A percentile compares a stretch with the other conserved stretches of the same genome.
Conservation (phyloP, 2,329 filamentous ascomycete species). For the Pezicula neosporulosa region DNA sequence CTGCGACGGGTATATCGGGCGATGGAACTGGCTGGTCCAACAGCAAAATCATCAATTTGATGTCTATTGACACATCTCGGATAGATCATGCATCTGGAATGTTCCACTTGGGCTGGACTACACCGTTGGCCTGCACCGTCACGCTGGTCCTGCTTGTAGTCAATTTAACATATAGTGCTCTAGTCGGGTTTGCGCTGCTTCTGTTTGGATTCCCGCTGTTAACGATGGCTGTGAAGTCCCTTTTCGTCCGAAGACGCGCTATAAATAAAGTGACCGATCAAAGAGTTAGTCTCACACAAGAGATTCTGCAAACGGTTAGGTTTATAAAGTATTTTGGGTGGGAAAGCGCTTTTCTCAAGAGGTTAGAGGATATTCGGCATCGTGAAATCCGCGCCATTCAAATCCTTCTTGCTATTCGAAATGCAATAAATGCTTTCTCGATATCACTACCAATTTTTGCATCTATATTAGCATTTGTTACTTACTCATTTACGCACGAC, state of each 20-base stretch:
- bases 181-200: slow-evolving; percentile 83
- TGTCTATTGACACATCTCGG: slow-evolving; percentile 94
- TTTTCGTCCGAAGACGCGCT: slow-evolving; percentile 69
- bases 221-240: slow-evolving; percentile 69
- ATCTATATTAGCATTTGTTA: slow-evolving; percentile 92
- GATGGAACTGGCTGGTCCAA: slow-evolving; percentile 88
- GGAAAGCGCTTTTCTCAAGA: slow-evolving; percentile 81
- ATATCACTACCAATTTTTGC: slow-evolving; percentile 76
- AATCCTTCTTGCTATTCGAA: slow-evolving; percentile 68
- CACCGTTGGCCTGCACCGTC: slow-evolving; percentile 73
- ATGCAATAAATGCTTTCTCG: slow-evolving; percentile 62
- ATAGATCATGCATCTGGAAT: slow-evolving; percentile 84
- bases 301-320: slow-evolving; percentile 84
- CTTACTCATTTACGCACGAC: slow-evolving; percentile 61
- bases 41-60: slow-evolving; percentile 85
- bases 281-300: slow-evolving; percentile 85
- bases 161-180: slow-evolving; percentile 85
- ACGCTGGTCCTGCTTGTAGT: slow-evolving; percentile 78
- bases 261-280: slow-evolving; percentile 97
- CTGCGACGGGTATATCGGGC: slow-evolving; percentile 36
- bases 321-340: slow-evolving; percentile 98
- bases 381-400: slow-evolving; percentile 84
- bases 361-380: slow-evolving; percentile 69
- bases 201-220: slow-evolving; percentile 75
- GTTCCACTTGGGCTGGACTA: slow-evolving; percentile 89